Base-by-base conservation (phyloP, 108 stramenopile species). In the Nitzschia putrida region DNA sequence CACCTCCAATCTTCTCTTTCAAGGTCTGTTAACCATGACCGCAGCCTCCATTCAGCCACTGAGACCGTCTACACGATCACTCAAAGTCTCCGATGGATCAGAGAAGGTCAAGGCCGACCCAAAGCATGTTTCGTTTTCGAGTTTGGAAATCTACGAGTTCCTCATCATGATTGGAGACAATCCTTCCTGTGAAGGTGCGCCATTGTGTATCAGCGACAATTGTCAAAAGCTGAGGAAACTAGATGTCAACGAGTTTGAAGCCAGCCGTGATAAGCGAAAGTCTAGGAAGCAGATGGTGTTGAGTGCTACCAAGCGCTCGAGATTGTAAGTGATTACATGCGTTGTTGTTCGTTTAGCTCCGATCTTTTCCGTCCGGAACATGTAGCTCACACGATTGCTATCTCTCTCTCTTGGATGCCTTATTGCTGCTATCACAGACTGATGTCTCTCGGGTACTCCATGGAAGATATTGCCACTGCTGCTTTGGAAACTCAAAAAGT, bases 161-260 rank as follows among this genome's bases (percentile, higher is more conserved):
- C 34, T 66, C 3, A 66, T 66, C 13, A 11, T 13, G 34, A 66
- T 66, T 45, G 66, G 66, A 9, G 66, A 66, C 52, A 66, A 66
- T 53, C 66, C 66, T 14, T 53, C 66, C 25, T 66, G 66, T 24
- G 66, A 66, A 53, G 66, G 66, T 52, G 66, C 66, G 3, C 66
- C 66, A 12, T 22, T 66, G 3, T 66, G 66, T 26, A 66, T 66
- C 26, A 66, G 66, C 34, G 52, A 66, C 22, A 51, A 66, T 10
- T 66, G 66, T 26, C 66, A 54, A 20, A 37, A 40, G 53, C 38
- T 37, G 53, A 29, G 12, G 7, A 53, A 21, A 22, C 20, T 66
- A n/a, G 39, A 53, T 34, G 16, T 66, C 10, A 24, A 66, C 29
- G 53, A 53, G 29, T 66, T 54, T 26, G 66, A 66, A 53, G 53